These are phyloP conservation scores for Russula sp. DNA, from an alignment of 768 basidiomycete genomes.

Conservation along the genomic window DNA sequence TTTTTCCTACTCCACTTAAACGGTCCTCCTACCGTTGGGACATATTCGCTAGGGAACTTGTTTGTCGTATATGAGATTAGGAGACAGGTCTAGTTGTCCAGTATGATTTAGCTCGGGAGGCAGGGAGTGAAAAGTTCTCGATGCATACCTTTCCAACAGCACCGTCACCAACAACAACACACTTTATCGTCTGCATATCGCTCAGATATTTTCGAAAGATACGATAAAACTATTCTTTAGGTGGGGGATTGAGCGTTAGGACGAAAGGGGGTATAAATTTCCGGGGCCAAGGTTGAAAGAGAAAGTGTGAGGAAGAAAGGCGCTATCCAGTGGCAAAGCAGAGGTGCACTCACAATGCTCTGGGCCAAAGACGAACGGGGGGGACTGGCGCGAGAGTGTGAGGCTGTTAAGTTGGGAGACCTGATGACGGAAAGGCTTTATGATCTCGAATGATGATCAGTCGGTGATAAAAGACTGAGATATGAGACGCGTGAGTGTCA, in stretches of 20 bases:
- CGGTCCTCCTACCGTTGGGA: conserved; percentile 74
- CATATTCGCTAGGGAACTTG: conserved; percentile 99
- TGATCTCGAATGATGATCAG: conserved; percentile 12
- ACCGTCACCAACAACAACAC: conserved; percentile 96
- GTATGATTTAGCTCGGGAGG: neutral
- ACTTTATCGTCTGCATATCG: conserved; percentile 93
- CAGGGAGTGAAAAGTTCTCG: neutral
- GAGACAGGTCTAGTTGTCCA: conserved; percentile 68
- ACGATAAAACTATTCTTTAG: conserved; percentile 9
- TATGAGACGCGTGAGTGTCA: conserved; percentile 3
- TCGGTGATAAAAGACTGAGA: conserved; percentile 10
- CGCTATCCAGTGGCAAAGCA: neutral
- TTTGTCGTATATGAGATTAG: conserved; percentile 97
- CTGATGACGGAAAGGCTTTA: conserved; percentile 6
- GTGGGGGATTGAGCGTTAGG: neutral
- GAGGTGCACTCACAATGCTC: conserved; percentile 15
- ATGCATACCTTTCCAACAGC: conserved; percentile 89
- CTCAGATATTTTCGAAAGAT: conserved; percentile 12
- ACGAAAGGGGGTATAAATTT: neutral
- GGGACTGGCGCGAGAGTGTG: conserved; percentile 15
- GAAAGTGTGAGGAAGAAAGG: neutral
- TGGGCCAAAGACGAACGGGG: conserved; percentile 5
- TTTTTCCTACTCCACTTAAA: conserved; percentile 16
- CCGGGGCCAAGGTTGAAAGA: neutral
- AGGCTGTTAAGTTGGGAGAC: conserved; percentile 10